Conservation (phyloP, 1,284 basidiomycete genomes). For the Athelia sp. region DNA sequence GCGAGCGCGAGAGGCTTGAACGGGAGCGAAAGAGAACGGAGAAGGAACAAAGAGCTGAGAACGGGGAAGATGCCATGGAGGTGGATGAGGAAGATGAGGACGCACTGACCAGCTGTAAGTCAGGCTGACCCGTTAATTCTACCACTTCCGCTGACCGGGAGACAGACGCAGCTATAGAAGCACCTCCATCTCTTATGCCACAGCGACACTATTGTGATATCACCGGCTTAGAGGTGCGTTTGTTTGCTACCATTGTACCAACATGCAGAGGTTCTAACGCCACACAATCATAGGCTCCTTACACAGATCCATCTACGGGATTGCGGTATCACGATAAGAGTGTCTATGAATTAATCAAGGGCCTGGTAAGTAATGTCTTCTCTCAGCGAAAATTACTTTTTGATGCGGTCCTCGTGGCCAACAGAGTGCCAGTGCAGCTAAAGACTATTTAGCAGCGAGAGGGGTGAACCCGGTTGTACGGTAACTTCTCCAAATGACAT, state of each 20-base stretch:
- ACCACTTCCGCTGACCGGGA: background rate
- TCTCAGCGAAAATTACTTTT: background rate
- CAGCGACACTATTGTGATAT: slow-evolving; percentile 83
- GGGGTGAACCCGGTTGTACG: background rate
- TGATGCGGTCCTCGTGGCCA: background rate
- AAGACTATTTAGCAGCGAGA: slow-evolving; percentile 40
- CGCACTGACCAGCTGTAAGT: slow-evolving; percentile 56
- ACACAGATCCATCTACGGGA: slow-evolving; percentile 80
- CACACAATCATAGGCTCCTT: slow-evolving; percentile 54
- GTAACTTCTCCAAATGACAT: background rate
- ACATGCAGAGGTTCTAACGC: background rate
- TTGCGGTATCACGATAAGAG: slow-evolving; percentile 84
- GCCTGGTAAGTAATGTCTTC: slow-evolving; percentile 48
- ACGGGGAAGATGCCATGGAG: slow-evolving; percentile 22
- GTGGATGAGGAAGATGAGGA: slow-evolving; percentile 49
- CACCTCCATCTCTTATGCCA: slow-evolving; percentile 78
- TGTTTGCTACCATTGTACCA: background rate
- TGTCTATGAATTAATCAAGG: slow-evolving; percentile 79
- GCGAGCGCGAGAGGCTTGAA: slow-evolving; percentile 64
- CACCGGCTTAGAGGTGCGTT: slow-evolving; percentile 71
- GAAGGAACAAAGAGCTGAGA: slow-evolving; percentile 30
- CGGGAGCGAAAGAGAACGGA: slow-evolving; percentile 50
- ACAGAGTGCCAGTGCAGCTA: slow-evolving; percentile 41
- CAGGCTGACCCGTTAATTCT: background rate
- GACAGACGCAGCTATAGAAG: slow-evolving; percentile 78